Conservation (phyloP, 129 eudicot genomes). For the Cynara cardunculus region DNA sequence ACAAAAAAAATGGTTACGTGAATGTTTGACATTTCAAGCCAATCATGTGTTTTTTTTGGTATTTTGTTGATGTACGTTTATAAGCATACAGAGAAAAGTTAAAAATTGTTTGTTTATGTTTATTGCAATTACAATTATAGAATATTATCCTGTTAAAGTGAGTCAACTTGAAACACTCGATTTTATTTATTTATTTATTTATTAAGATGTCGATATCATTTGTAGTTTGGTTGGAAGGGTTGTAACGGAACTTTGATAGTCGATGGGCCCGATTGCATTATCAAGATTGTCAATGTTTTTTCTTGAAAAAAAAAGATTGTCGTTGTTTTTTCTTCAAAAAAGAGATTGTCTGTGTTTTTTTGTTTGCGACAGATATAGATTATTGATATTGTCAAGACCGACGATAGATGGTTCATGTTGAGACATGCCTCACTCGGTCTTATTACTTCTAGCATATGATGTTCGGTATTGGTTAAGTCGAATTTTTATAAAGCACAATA, state of each 20-base stretch:
- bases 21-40: neutral
- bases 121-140: neutral
- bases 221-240: neutral
- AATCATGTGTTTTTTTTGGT: neutral
- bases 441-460: neutral
- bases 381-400: neutral
- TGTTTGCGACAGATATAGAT: neutral
- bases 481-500: neutral
- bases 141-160: conserved; percentile 5
- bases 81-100: neutral
- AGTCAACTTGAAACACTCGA: conserved; percentile 5
- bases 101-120: neutral
- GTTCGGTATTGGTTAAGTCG: neutral
- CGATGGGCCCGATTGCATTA: neutral
- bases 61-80: conserved; percentile 4
- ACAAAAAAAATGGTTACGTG: neutral
- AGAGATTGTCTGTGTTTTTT: neutral
- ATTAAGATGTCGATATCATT: neutral
- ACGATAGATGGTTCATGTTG: neutral
- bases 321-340: too few species aligned
- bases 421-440: neutral
- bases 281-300: neutral
- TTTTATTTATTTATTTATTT: neutral
- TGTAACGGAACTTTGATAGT: neutral
- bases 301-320: neutral